Evolutionary conservation across 495 filamentous ascomycete genomes (phyloP), one percentile per base, ranked within the genome.

Genomic region (Aspergillus taichungensis): DNA sequence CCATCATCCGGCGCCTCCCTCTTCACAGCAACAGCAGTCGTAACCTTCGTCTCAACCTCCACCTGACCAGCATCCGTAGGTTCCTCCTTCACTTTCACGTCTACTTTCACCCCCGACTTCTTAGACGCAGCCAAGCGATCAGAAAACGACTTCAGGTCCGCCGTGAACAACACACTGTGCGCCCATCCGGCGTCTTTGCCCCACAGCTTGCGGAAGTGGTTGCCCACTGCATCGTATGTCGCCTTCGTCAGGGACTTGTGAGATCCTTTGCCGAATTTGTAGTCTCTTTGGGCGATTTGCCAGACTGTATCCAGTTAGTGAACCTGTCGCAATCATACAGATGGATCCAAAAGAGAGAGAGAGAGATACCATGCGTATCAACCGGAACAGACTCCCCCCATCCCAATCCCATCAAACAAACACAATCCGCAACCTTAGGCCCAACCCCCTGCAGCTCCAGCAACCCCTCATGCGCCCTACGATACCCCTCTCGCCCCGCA

Each of bases 251-350:
- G 71, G 29, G 85, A 89, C 53, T 89, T 91, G 51, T 87, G 76
- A 51, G 88, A 88, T 14, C 76, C 76, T 59, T 86, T 92, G 3
- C 87, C 86, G 46, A 97, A 95, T 32, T 82, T 84, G 63, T 99
- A 99, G 61, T 97, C 94, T 37, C 92, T 73, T 57, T 91, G 87
- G 1, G 92, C 92, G 49, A 99, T 96, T 68, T 99, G 89, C 89
- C 89, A 95, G 29, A 98, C 91, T 83, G 53, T 24, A 27, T 18
- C 28, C 42, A 47, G 48, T 57, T 30, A 30, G 29, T 43, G 34
- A 40, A n/a, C 37, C 30, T 30, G 30, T 38, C 30, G 8, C 31
- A 8, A 34, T 1, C 13, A 18, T 29, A 6, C 13, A 37, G 24
- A 24, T 43, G 36, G 9, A 24, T 31, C 45, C 13, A 42, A 18